Conservation (phyloP, 148 eudicot genomes). For the Chenopodium formosanum region DNA sequence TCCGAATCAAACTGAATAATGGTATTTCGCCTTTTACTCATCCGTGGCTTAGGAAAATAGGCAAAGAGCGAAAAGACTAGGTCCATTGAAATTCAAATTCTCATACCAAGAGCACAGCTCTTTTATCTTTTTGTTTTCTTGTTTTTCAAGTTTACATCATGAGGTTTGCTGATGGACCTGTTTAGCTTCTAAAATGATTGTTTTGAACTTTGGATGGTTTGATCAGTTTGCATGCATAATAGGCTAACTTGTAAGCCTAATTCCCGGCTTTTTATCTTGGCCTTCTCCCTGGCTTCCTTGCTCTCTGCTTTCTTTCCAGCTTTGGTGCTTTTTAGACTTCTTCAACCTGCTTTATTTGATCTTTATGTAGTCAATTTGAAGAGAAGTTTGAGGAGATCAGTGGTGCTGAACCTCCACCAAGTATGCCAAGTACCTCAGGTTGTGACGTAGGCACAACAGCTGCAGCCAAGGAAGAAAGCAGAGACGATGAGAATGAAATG, state of each 20-base stretch:
- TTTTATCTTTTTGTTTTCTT: background rate
- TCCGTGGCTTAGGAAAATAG: background rate
- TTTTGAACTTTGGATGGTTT: constrained; percentile 7
- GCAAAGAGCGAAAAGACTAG: background rate
- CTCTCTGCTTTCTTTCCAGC: constrained; percentile 4
- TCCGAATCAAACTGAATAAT: background rate
- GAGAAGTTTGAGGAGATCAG: constrained; percentile 89
- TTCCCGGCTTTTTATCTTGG: background rate
- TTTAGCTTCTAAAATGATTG: background rate
- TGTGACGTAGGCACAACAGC: constrained; percentile 32
- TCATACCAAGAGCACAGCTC: background rate
- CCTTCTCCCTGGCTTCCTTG: background rate
- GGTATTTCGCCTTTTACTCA: background rate
- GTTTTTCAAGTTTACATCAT: background rate
- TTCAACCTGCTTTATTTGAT: constrained; percentile 3
- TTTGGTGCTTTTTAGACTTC: background rate
- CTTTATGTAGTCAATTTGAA: constrained; percentile 78
- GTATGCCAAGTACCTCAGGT: constrained; percentile 48
- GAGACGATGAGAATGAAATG: constrained; percentile 38
- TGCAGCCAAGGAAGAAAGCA: constrained; percentile 32
- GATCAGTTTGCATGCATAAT: background rate
- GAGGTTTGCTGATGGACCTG: background rate
- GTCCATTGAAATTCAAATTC: background rate
- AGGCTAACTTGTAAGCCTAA: background rate
- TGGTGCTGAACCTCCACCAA: constrained; percentile 53